Percentiles rank a stretch among this genome's conserved stretches.
phyloP scores from a whole-genome alignment of 805 yeast genomes.

The Myxozyma kluyveri region DNA sequence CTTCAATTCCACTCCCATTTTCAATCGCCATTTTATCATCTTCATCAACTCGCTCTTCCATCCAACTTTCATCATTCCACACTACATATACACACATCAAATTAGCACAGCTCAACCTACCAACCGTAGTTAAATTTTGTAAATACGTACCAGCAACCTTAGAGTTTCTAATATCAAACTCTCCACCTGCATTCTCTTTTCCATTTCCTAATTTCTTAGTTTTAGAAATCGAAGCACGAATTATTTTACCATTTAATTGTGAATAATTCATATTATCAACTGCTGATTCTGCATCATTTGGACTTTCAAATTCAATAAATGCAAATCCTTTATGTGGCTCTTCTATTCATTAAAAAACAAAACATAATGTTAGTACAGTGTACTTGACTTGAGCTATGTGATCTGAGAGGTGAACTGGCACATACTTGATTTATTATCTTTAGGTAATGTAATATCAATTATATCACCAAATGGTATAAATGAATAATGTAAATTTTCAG shows the following conservation, averaged over 20 bases:
- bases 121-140: no score
- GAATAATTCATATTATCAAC: conserved; percentile 38
- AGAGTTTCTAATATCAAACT: conserved; percentile 18
- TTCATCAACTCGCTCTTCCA: conserved; percentile 21
- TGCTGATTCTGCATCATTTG: conserved; percentile 38
- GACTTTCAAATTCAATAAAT: conserved; percentile 34
- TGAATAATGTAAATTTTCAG: conserved; percentile 30
- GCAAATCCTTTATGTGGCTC: conserved; percentile 33
- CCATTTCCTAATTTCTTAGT: conserved; percentile 20
- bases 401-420: neutral
- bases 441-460: conserved; percentile 29
- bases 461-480: conserved; percentile 39
- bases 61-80: conserved; percentile 27
- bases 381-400: no score
- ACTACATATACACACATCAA: conserved; percentile 6
- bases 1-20: neutral
- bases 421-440: conserved; percentile 23
- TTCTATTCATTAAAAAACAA: conserved; percentile 2
- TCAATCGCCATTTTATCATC: conserved; percentile 13
- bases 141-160: conserved; percentile 22
- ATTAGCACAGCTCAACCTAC: no score
- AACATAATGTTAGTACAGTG: no score
- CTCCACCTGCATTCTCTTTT: no score
- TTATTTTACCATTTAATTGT: conserved; percentile 31
- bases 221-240: conserved; percentile 32